Percentiles rank a stretch among this genome's conserved stretches.
Conservation (phyloP, 768 basidiomycete genomes). For the Boletus edulis region DNA sequence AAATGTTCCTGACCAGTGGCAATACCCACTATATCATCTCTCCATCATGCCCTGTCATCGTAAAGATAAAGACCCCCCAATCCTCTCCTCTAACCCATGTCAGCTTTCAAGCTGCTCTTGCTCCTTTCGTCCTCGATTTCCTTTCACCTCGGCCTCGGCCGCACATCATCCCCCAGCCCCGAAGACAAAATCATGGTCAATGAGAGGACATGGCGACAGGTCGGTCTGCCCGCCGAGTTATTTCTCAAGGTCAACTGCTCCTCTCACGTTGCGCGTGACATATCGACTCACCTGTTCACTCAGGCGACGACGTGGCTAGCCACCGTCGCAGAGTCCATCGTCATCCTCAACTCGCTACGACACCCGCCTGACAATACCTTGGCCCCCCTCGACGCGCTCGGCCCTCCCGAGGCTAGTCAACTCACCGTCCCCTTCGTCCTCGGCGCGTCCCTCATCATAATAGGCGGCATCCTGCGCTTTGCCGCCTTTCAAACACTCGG, state of each 20-base stretch:
- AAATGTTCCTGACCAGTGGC: no score
- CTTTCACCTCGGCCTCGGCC: conserved; percentile 2
- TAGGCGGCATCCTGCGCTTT: conserved; percentile 3
- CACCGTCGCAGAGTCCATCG: neutral
- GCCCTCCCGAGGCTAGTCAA: conserved; percentile 4
- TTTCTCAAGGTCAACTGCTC: neutral
- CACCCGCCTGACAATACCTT: neutral
- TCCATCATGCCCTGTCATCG: no score
- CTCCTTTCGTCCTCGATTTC: conserved; percentile 5
- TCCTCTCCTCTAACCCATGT: neutral
- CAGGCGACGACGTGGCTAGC: neutral
- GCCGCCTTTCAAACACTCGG: conserved; percentile 18
- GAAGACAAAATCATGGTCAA: conserved; percentile 6
- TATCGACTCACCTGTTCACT: neutral
- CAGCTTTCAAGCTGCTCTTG: conserved; percentile 5
- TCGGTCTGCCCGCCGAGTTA: neutral
- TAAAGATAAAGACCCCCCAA: no score
- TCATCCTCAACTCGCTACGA: conserved; percentile 1
- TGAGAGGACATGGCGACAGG: conserved; percentile 8
- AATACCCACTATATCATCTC: no score
- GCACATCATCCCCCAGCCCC: neutral
- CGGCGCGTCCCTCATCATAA: conserved; percentile 1
- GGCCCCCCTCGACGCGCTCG: neutral
- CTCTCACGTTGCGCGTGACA: neutral
- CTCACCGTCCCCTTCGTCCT: conserved; percentile 4